Base-by-base conservation (phyloP, 306 rosid genomes). In the Purshia tridentata region DNA sequence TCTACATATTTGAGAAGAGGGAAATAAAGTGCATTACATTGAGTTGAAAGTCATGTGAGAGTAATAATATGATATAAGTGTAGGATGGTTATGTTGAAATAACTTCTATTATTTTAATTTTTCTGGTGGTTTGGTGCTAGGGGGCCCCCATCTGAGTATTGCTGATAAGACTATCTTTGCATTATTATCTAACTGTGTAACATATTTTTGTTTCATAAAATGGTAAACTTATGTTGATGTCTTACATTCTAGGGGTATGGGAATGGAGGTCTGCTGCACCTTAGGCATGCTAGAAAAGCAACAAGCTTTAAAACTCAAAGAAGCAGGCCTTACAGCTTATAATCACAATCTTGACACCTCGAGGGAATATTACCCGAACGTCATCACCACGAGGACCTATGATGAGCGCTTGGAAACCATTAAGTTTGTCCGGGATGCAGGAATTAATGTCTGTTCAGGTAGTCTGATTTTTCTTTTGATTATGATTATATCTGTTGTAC, bases 241-340 rank as follows among this genome's bases (percentile, higher is more conserved):
- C 45, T 66, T 39, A 63, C 69, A 23, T 80, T 72, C 62, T 77
- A 94, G 98, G 91, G 84, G 59, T 9, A 88, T 94, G 96, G 98
- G 96, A 70, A 91, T 91, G 98, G 97, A 94, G 82, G 98, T 94
- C 13, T 94, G 98, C 86, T 94, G 98, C 86, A 94, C 98, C 71
- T 85, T 94, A 81, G 98, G 98, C 71, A 94, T 94, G 98, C 72
- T 94, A 54, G 98, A 94, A 90, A 83, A 89, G 77, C 90, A 94
- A 79, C 98, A 94, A 73, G 98, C 98, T 53, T 54, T 66, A 44
- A 92, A 91, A 76, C 98, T 94, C 69, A 94, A 91, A 77, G 86
- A 88, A 78, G 98, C 98, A 0, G 97, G 97, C 80, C 95, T 94
- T 66, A 94, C 98, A 48, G 98, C 98, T 64, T 94, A 94, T 78